Percentiles rank a stretch among this genome's conserved stretches.
phyloP scores from a whole-genome alignment of 441 rosid species.

The Brassica hybrid region DNA sequence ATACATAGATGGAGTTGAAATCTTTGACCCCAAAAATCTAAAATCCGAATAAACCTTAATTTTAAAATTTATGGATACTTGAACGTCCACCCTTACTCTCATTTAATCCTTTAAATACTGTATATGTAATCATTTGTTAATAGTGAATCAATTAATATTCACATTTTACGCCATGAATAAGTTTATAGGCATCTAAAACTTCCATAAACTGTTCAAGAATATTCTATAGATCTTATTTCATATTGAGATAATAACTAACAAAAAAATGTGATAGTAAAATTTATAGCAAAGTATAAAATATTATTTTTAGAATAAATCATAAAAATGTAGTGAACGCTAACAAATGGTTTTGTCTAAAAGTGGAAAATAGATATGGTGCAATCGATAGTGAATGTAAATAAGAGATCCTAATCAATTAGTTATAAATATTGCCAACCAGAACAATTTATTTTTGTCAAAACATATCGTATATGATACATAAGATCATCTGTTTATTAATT shows the following conservation, averaged over 20 bases:
- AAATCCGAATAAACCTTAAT: too few species aligned
- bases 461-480: slow-evolving; percentile 4
- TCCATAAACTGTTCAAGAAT: not conserved
- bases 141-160: not conserved
- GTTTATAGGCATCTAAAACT: not conserved
- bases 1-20: too few species aligned
- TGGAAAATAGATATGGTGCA: not conserved
- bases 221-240: not conserved
- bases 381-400: not conserved
- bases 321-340: not conserved
- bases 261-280: not conserved
- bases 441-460: not conserved
- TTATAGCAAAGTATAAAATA: not conserved
- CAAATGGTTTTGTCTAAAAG: not conserved
- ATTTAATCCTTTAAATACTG: too few species aligned
- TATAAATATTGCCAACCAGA: not conserved
- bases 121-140: not conserved
- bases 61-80: too few species aligned
- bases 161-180: not conserved
- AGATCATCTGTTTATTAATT: slow-evolving; percentile 5
- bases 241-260: not conserved
- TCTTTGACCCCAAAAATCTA: too few species aligned
- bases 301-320: not conserved
- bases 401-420: not conserved
- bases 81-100: too few species aligned